These are phyloP conservation scores for Colletotrichum lentis DNA, from an alignment of 2,329 filamentous ascomycete species.

Conservation along the genomic window DNA sequence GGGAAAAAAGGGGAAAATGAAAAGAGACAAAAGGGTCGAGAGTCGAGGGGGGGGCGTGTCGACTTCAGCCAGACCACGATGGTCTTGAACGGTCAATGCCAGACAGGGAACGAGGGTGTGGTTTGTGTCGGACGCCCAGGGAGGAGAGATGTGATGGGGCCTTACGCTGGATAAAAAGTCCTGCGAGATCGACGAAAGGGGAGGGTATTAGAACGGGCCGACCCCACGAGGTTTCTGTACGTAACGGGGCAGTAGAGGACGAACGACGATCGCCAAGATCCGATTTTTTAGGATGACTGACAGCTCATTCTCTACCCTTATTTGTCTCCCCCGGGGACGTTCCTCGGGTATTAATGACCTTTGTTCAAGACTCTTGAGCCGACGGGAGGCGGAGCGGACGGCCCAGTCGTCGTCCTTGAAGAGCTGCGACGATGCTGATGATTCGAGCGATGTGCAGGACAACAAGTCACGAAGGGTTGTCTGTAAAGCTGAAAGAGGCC, in stretches of 20 bases:
- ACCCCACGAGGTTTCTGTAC: conserved; percentile 16
- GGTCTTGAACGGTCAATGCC: not conserved
- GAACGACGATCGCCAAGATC: conserved; percentile 31
- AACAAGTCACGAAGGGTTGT: no score
- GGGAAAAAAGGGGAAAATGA: not conserved
- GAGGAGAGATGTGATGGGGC: conserved; percentile 5
- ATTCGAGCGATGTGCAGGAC: not conserved
- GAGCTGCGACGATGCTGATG: conserved; percentile 19
- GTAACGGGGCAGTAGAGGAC: conserved; percentile 19
- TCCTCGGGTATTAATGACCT: no score
- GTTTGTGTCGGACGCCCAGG: not conserved
- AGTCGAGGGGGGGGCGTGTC: not conserved
- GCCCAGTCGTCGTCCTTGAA: conserved; percentile 14
- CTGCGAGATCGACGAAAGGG: not conserved
- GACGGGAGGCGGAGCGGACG: not conserved
- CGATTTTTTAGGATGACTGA: conserved; percentile 22
- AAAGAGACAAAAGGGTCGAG: not conserved
- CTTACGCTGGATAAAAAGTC: conserved; percentile 26
- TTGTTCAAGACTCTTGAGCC: not conserved
- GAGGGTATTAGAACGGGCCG: not conserved
- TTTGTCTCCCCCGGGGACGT: not conserved
- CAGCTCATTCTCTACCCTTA: conserved; percentile 2
- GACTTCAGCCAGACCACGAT: conserved; percentile 4
- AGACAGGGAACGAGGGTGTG: conserved; percentile 13
- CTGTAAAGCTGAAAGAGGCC: no score